These are phyloP conservation scores for Mortierella sp. DNA, from an alignment of 371 early-diverging fungal genomes.

Conservation along the genomic window DNA sequence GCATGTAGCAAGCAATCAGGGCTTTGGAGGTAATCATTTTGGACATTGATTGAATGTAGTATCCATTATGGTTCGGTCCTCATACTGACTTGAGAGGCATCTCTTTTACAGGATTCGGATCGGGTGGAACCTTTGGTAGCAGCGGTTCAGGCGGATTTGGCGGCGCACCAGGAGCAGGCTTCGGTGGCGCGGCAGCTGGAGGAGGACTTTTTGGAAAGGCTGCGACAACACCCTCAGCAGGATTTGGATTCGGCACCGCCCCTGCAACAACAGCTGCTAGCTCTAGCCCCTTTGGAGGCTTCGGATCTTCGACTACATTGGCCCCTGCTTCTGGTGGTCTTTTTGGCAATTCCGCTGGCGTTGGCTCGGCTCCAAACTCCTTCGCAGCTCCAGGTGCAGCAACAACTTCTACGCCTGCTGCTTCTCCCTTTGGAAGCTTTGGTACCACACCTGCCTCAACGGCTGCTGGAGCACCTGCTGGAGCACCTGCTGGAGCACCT, in stretches of 20 bases:
- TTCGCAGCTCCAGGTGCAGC: slow-evolving; percentile 21
- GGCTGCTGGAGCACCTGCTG: slow-evolving; percentile 6
- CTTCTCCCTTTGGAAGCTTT: slow-evolving; percentile 15
- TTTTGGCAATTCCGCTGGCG: no score
- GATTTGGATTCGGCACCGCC: slow-evolving; percentile 20
- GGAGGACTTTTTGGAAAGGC: slow-evolving; percentile 37
- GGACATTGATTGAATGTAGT: background rate
- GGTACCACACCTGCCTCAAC: slow-evolving; percentile 28
- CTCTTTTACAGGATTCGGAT: background rate
- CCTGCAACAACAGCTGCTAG: slow-evolving; percentile 16
- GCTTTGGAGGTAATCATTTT: slow-evolving; percentile 24
- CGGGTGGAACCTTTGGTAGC: slow-evolving; percentile 28
- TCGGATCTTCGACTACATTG: slow-evolving; percentile 24
- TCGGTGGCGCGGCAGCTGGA: slow-evolving; percentile 26
- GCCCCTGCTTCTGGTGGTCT: slow-evolving; percentile 11
- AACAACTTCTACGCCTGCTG: slow-evolving; percentile 19
- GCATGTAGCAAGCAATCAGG: slow-evolving; percentile 34
- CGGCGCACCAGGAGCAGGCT: slow-evolving; percentile 22
- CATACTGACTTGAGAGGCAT: background rate
- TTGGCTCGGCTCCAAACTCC: no score
- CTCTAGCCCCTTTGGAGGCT: slow-evolving; percentile 16
- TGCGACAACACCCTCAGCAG: slow-evolving; percentile 17
- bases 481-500: slow-evolving; percentile 29
- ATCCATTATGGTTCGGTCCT: background rate
- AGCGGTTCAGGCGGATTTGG: slow-evolving; percentile 14